Evolutionary conservation across 2,329 filamentous ascomycete species (phyloP), one percentile per base, ranked within the genome.

Genomic region (Bipolaris bicolor): DNA sequence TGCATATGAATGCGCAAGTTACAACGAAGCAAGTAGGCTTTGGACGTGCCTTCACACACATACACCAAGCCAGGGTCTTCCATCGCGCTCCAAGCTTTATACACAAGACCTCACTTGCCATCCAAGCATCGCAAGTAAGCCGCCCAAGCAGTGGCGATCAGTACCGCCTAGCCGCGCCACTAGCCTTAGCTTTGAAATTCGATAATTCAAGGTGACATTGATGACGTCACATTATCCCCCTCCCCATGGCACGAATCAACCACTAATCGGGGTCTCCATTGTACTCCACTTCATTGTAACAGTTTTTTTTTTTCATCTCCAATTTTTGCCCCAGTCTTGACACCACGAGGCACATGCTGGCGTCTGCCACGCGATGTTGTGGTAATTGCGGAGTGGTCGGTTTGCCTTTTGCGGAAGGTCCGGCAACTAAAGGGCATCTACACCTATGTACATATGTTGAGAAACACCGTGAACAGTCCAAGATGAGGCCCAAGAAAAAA

Each of bases 101-200:
- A 36, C 26, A 40, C 40, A 55, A 60, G 53, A 37, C 40, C 13
- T 44, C 13, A 5, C n/a, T 15, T 10, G 18, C 24, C 26, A 5
- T 22, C 41, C 18, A 62, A 62, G 60, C 60, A 46, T 57, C 44
- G 5, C 37, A 48, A 20, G 40, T 22, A 54, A 49, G 49, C 40
- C 58, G 49, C 44, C 45, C 55, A 63, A 61, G 55, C 58, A 47
- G 55, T 24, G 58, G 20, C 31, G 53, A 63, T 61, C 58, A 24
- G 41, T 41, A 24, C 34, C 33, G 61, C 58, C 58, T 59, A 61
- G 61, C 39, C 13, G 36, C 41, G 61, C 58, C 55, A 47, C 22
- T 37, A 51, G n/a, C 50, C 55, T 61, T 63, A 55, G 50, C 43
- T 39, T n/a, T 20, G 31, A 13, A 46, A 18, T 26, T 56, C 49